Evolutionary conservation across 2,329 filamentous ascomycete species (phyloP), one percentile per base, ranked within the genome.

Genomic region (Davidsoniella australis): DNA sequence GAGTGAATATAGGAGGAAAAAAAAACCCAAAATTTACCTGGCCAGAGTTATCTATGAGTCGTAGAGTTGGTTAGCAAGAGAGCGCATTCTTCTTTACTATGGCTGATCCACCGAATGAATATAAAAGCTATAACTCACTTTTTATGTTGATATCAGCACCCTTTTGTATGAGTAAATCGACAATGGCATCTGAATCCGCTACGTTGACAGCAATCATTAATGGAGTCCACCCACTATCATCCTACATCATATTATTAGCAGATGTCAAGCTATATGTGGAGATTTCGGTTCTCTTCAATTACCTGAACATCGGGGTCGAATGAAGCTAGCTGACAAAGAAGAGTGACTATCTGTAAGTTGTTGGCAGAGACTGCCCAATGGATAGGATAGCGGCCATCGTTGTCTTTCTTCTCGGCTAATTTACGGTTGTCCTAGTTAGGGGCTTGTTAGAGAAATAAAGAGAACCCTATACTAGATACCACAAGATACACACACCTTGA

Each of bases 331-430:
- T 83, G 72, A 2, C 82, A 72, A 3, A 96, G 70, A 17, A 89
- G 62, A 45, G 82, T 70, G 16, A 85, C 78, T 52, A 95, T 86
- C 20, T 80, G 74, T 5, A 81, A 65, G 56, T 78, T 80, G 61
- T 91, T 93, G 63, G 84, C 82, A 18, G 88, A 91, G 2, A 79
- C 77, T 0, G 91, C 89, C 91, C 91, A 98, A 69, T 98, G 91
- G 51, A 96, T 78, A 2, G 91, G 81, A 37, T 94, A 75, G 41
- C 91, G 84, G 14, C 86, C 85, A 62, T 98, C 91, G 45, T 85
- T 81, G 59, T 98, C 91, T 58, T 79, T 77, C 51, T 64, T 64
- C 43, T 68, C 71, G 23, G 85, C 80, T 38, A 93, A 75, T 58
- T 84, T 88, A 2, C 84, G 80, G 59, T 94, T 87, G 56, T 80